Evolutionary conservation across 169 alveolate species (phyloP).

Genomic region (Plasmodium vinckei): DNA sequence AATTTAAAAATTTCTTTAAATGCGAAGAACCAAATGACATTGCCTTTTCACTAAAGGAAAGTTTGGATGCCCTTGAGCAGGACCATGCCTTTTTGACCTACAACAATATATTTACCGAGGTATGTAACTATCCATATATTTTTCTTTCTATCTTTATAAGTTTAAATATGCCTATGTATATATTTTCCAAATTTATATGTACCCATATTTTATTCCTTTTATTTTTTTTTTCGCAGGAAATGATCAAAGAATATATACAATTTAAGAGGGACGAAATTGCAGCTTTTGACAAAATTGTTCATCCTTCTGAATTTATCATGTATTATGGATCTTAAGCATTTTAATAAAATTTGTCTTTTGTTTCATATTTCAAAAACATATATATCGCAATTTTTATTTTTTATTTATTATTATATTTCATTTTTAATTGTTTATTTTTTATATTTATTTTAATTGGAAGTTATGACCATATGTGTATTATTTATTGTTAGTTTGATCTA

Average conservation of each 20-base stretch:
- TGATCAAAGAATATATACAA: conserved; percentile 68
- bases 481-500: too few relatives aligned
- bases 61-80: conserved; percentile 70
- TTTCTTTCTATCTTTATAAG: neutral
- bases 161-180: neutral
- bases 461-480: too few relatives aligned
- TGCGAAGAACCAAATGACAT: conserved; percentile 51
- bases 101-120: conserved; percentile 44
- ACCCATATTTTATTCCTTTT: neutral
- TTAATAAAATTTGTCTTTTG: neutral
- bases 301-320: conserved; percentile 37
- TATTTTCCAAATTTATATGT: neutral
- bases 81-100: conserved; percentile 60
- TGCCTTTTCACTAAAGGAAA: conserved; percentile 45
- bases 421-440: too few relatives aligned
- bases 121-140: neutral
- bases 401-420: too few relatives aligned
- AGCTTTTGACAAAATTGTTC: conserved; percentile 18
- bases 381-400: neutral
- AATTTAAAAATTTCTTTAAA: conserved; percentile 34
- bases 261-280: conserved; percentile 61
- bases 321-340: conserved; percentile 45
- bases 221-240: conserved; percentile 47
- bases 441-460: too few relatives aligned
- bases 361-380: neutral